These are phyloP conservation scores for Boletus vermiculosoides DNA, from an alignment of 768 basidiomycete species.

Conservation along the genomic window DNA sequence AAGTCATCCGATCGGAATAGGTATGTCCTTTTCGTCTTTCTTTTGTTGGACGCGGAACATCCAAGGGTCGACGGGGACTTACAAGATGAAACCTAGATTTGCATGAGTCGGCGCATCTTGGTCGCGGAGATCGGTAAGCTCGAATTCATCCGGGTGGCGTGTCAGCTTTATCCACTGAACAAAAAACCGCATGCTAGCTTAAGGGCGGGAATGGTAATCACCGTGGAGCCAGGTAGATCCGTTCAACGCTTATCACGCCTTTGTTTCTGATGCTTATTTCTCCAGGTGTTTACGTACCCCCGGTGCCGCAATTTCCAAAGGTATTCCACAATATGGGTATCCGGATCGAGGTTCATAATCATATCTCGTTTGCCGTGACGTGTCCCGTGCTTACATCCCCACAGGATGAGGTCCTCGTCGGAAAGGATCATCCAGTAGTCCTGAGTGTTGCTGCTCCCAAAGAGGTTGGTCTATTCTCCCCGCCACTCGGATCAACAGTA, in stretches of 20 bases:
- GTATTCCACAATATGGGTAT: slow-evolving; percentile 90
- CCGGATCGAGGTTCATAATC: slow-evolving; percentile 71
- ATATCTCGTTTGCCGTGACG: not conserved
- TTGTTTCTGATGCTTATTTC: slow-evolving; percentile 6
- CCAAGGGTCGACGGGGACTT: slow-evolving; percentile 8
- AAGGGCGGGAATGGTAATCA: slow-evolving; percentile 85
- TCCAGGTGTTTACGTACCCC: slow-evolving; percentile 85
- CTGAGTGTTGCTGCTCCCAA: slow-evolving; percentile 77
- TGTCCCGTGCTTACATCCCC: slow-evolving; percentile 7
- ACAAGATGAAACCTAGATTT: slow-evolving; percentile 54
- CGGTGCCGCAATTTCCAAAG: slow-evolving; percentile 72
- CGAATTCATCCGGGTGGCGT: not conserved
- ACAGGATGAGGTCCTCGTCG: slow-evolving; percentile 73
- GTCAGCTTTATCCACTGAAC: slow-evolving; percentile 3
- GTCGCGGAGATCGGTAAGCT: slow-evolving; percentile 53
- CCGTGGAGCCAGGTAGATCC: slow-evolving; percentile 77
- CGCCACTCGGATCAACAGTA: slow-evolving; percentile 1
- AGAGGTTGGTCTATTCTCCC: slow-evolving; percentile 50
- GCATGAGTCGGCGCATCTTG: slow-evolving; percentile 75
- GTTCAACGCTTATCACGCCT: not conserved
- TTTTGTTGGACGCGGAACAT: not conserved
- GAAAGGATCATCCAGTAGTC: slow-evolving; percentile 57
- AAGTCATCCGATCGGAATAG: slow-evolving; percentile 89
- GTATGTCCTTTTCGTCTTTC: slow-evolving; percentile 38
- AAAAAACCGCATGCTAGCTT: slow-evolving; percentile 44